Conservation (phyloP, 2,329 filamentous ascomycete species). For the Fusarium coicis region DNA sequence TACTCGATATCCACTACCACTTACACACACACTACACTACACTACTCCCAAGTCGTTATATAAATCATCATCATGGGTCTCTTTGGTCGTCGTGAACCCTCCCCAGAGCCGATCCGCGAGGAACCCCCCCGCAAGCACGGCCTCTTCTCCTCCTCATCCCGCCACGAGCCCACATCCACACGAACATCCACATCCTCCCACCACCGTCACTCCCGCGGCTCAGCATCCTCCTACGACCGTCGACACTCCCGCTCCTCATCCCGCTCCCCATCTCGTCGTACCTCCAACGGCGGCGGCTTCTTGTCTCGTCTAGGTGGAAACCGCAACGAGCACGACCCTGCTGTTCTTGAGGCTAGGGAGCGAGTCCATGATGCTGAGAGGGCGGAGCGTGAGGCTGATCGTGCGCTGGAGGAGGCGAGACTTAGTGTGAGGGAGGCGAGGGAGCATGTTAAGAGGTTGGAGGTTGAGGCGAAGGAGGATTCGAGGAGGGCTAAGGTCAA, state of each 20-base stretch:
- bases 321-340: constrained; percentile 64
- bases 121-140: constrained; percentile 47
- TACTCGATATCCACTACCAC: neutral
- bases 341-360: constrained; percentile 70
- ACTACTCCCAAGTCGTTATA: neutral
- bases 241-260: constrained; percentile 19
- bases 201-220: constrained; percentile 15
- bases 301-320: constrained; percentile 59
- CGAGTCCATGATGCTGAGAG: constrained; percentile 70
- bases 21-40: neutral
- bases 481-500: constrained; percentile 74
- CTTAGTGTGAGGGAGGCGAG: constrained; percentile 70
- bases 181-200: constrained; percentile 40
- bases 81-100: constrained; percentile 46
- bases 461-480: constrained; percentile 73
- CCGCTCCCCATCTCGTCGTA: constrained; percentile 20
- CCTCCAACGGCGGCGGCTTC: constrained; percentile 49
- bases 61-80: constrained; percentile 46
- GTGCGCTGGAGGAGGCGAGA: constrained; percentile 68
- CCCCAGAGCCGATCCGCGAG: constrained; percentile 47
- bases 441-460: constrained; percentile 70
- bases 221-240: constrained; percentile 31
- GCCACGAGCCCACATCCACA: constrained; percentile 44
- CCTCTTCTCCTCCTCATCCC: constrained; percentile 48
- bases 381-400: constrained; percentile 73